Conservation (phyloP, 257 asterid species). For the Vinca minor region DNA sequence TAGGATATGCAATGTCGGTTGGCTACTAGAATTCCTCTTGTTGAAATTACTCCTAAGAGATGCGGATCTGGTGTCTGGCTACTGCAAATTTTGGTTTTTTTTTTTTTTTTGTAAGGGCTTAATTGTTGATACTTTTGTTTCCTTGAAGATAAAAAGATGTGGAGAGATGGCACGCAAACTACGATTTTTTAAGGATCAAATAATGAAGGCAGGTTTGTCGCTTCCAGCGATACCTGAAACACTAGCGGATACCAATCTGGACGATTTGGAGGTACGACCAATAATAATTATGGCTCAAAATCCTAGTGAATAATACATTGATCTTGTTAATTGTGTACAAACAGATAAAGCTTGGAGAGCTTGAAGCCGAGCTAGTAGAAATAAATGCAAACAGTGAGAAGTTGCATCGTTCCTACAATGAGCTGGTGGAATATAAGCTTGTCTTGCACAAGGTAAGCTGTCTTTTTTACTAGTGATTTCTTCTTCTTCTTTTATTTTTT, state of each 20-base stretch:
- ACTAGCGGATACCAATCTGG: constrained; percentile 47
- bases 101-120: not conserved
- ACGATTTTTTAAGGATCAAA: constrained; percentile 84
- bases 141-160: constrained; percentile 71
- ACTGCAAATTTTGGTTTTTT: not conserved
- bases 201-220: constrained; percentile 71
- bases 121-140: constrained; percentile 5
- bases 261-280: constrained; percentile 75
- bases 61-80: not conserved
- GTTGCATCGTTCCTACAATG: constrained; percentile 74
- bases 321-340: constrained; percentile 11
- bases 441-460: constrained; percentile 57
- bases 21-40: not conserved
- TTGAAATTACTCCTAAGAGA: not conserved
- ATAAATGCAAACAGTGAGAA: constrained; percentile 74
- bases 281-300: constrained; percentile 6
- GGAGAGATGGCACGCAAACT: constrained; percentile 99
- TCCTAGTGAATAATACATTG: not conserved
- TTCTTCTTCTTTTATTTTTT: not conserved
- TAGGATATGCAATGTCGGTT: not conserved
- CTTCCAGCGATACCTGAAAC: constrained; percentile 37
- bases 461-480: not conserved
- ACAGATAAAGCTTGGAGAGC: constrained; percentile 50
- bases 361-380: constrained; percentile 78
- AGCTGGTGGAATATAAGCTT: constrained; percentile 74